phyloP scores from a whole-genome alignment of 2,329 filamentous ascomycete genomes.

The Epichloe glyceriae region DNA sequence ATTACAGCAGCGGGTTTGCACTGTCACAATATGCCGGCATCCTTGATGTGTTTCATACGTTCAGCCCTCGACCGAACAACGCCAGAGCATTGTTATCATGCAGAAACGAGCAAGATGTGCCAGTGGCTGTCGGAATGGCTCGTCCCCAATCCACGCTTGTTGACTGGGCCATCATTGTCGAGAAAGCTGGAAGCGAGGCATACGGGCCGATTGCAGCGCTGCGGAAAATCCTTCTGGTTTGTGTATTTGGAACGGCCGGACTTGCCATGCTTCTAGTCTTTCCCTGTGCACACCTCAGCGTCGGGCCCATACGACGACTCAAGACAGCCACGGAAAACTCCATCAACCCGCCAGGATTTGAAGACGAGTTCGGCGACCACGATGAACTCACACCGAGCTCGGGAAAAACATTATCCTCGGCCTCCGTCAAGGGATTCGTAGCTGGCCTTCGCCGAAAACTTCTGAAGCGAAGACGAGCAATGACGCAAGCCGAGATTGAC shows the following conservation, averaged over 20 bases:
- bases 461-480: constrained; percentile 18
- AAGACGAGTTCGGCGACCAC: constrained; percentile 32
- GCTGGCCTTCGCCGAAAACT: constrained; percentile 25
- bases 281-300: constrained; percentile 70
- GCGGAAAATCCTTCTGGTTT: constrained; percentile 69
- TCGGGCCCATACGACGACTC: constrained; percentile 65
- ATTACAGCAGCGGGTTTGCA: constrained; percentile 39
- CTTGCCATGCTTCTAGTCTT: constrained; percentile 59
- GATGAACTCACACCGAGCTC: constrained; percentile 32
- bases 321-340: constrained; percentile 64
- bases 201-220: constrained; percentile 62
- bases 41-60: constrained; percentile 41
- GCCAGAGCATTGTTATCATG: constrained; percentile 57
- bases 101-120: constrained; percentile 54
- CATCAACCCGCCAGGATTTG: constrained; percentile 51
- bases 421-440: constrained; percentile 31
- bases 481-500: constrained; percentile 16
- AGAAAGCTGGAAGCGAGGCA: constrained; percentile 62
- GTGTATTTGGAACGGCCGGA: constrained; percentile 72
- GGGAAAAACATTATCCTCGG: constrained; percentile 28
- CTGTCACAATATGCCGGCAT: constrained; percentile 51
- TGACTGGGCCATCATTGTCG: constrained; percentile 73
- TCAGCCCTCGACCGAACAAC: constrained; percentile 41
- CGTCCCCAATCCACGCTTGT: constrained; percentile 54
- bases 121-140: constrained; percentile 71